Evolutionary conservation across 2,329 filamentous ascomycete genomes (phyloP).

Genomic region (Trichoderma pleuroti): DNA sequence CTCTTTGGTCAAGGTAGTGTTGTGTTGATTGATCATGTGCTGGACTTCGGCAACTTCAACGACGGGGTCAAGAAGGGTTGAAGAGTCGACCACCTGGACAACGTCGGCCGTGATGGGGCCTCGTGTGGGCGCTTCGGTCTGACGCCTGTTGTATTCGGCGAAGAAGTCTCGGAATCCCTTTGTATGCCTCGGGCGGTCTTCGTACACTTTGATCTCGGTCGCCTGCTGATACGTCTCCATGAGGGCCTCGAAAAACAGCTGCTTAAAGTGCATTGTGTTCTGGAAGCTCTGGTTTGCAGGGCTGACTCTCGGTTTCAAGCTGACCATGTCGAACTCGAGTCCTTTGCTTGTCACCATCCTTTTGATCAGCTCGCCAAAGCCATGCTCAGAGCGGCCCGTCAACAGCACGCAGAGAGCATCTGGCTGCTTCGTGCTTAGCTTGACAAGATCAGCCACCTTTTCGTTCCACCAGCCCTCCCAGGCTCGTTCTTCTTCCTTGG

Average conservation of each 20-base stretch:
- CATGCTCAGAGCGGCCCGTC: slow-evolving; percentile 76
- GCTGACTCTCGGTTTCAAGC: slow-evolving; percentile 79
- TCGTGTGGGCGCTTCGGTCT: slow-evolving; percentile 50
- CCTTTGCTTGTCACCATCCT: slow-evolving; percentile 74
- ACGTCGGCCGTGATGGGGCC: slow-evolving; percentile 73
- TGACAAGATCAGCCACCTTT: slow-evolving; percentile 74
- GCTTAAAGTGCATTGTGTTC: slow-evolving; percentile 90
- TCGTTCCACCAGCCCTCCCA: slow-evolving; percentile 99
- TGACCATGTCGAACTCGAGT: slow-evolving; percentile 83
- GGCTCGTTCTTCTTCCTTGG: slow-evolving; percentile 74
- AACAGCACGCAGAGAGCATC: slow-evolving; percentile 82
- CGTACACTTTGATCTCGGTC: slow-evolving; percentile 75
- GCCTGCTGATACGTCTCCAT: slow-evolving; percentile 82
- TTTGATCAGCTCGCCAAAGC: slow-evolving; percentile 75
- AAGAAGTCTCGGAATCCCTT: slow-evolving; percentile 85
- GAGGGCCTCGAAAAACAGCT: slow-evolving; percentile 73
- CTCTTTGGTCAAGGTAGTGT: slow-evolving; percentile 46
- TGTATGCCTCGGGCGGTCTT: slow-evolving; percentile 64
- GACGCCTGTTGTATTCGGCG: slow-evolving; percentile 65
- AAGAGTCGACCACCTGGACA: slow-evolving; percentile 76
- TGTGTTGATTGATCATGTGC: slow-evolving; percentile 85
- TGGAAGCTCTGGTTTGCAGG: slow-evolving; percentile 74
- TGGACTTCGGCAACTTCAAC: slow-evolving; percentile 81
- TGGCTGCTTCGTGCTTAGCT: slow-evolving; percentile 76
- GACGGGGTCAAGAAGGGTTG: slow-evolving; percentile 70